phyloP scores from a whole-genome alignment of 192 early-diverging fungal species.

The Chytriomyces sp. region DNA sequence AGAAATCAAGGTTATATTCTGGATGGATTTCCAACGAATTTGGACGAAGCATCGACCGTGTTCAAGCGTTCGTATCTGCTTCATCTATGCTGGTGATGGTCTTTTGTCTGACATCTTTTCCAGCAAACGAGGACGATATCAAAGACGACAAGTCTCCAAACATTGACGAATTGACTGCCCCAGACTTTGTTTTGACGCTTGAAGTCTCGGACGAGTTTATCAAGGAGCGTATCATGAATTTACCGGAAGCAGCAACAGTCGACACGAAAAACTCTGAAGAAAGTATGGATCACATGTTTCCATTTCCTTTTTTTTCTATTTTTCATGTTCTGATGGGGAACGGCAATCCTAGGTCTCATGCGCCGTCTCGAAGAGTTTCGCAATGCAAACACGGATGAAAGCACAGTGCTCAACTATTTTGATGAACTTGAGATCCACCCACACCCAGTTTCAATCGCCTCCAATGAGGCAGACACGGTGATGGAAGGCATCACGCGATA shows the following conservation, averaged over 20 bases:
- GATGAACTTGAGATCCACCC: constrained; percentile 67
- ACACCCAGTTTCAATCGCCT: constrained; percentile 44
- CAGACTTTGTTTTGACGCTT: constrained; percentile 59
- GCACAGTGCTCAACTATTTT: constrained; percentile 65
- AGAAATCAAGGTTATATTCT: constrained; percentile 67
- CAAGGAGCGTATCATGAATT: constrained; percentile 62
- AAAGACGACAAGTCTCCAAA: constrained; percentile 52
- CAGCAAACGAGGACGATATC: constrained; percentile 55
- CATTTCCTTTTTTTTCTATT: constrained; percentile 33
- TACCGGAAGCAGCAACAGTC: constrained; percentile 56
- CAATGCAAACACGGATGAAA: constrained; percentile 59
- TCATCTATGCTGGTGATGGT: constrained; percentile 5
- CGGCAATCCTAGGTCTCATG: constrained; percentile 39
- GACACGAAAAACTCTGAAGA: constrained; percentile 64
- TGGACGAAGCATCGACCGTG: constrained; percentile 55
- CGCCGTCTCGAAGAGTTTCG: constrained; percentile 59
- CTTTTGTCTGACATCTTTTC: background rate
- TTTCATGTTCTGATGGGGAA: background rate
- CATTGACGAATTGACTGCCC: constrained; percentile 51
- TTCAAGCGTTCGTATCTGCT: constrained; percentile 49
- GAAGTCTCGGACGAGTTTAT: constrained; percentile 59
- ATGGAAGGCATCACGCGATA: constrained; percentile 50
- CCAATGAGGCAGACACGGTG: constrained; percentile 41
- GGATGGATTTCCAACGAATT: constrained; percentile 58
- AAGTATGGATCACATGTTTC: constrained; percentile 39